phyloP scores from a whole-genome alignment of 768 basidiomycete species.

The Ephemerocybe angulata region DNA sequence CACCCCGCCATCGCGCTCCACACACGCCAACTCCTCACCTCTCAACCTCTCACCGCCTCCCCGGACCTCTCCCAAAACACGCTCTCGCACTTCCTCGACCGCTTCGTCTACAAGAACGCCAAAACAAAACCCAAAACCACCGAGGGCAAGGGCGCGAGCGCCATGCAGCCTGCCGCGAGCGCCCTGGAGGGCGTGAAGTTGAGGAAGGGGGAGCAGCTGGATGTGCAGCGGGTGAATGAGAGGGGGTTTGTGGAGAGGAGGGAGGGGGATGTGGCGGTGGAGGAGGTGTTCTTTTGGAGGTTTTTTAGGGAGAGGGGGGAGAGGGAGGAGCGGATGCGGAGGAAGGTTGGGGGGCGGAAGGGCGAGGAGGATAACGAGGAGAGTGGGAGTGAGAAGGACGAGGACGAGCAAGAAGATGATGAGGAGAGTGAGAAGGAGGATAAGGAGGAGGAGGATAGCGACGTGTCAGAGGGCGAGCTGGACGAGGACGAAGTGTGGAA shows the following conservation, averaged over 20 bases:
- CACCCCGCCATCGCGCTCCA: conserved; percentile 90
- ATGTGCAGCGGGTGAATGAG: conserved; percentile 60
- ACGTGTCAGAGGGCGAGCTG: conserved; percentile 28
- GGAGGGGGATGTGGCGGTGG: conserved; percentile 73
- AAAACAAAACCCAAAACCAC: conserved; percentile 51
- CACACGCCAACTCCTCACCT: conserved; percentile 73
- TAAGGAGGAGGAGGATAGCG: conserved; percentile 38
- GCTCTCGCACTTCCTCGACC: conserved; percentile 90
- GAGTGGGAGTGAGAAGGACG: conserved; percentile 32
- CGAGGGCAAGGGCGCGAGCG: conserved; percentile 68
- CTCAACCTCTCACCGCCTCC: conserved; percentile 72
- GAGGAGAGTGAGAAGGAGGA: conserved; percentile 38
- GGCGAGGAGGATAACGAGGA: conserved; percentile 39
- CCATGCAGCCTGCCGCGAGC: conserved; percentile 91
- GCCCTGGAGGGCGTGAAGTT: conserved; percentile 72
- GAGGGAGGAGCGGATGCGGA: conserved; percentile 47
- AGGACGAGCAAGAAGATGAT: conserved; percentile 27
- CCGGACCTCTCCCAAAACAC: conserved; percentile 92
- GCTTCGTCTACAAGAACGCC: conserved; percentile 96
- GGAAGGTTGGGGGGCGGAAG: conserved; percentile 35
- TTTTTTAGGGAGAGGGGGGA: conserved; percentile 13
- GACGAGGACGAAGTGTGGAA: conserved; percentile 76
- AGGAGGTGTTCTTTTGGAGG: conserved; percentile 56
- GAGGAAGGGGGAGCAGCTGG: conserved; percentile 47
- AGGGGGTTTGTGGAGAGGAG: conserved; percentile 68